Conservation (phyloP, 257 asterid species). For the Solanum gracilifrons region DNA sequence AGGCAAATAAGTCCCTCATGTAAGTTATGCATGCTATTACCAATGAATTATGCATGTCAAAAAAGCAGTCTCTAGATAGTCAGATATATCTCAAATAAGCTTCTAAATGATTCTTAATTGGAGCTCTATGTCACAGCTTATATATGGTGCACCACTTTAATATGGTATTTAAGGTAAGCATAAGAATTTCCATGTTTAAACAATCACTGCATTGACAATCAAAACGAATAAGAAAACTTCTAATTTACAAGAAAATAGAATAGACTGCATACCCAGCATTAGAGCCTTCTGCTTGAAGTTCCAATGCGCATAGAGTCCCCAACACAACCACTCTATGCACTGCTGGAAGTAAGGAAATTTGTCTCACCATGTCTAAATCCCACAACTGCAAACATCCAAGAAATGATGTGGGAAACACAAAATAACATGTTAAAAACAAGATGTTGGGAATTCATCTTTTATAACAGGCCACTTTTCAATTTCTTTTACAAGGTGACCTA, state of each 20-base stretch:
- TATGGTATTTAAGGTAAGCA: neutral
- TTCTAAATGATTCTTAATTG: neutral
- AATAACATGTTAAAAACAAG: neutral
- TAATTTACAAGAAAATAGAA: neutral
- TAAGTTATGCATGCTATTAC: neutral
- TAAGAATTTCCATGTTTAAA: neutral
- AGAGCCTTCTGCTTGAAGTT: conserved; percentile 67
- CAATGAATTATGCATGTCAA: neutral
- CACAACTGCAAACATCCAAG: conserved; percentile 45
- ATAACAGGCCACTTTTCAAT: neutral
- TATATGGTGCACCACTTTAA: neutral
- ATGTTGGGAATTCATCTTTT: neutral
- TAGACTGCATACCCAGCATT: conserved; percentile 55
- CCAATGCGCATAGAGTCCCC: conserved; percentile 88
- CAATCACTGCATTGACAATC: neutral
- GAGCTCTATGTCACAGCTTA: neutral
- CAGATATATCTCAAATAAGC: neutral
- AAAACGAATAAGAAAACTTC: neutral
- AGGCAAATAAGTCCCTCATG: neutral
- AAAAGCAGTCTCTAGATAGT: neutral
- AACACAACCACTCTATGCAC: conserved; percentile 65
- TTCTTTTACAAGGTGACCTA: neutral
- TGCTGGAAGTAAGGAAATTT: conserved; percentile 62
- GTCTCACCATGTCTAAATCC: conserved; percentile 50
- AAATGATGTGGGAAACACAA: neutral